phyloP scores from a whole-genome alignment of 164 flowering plant genomes.

The Stephania cephalantha region DNA sequence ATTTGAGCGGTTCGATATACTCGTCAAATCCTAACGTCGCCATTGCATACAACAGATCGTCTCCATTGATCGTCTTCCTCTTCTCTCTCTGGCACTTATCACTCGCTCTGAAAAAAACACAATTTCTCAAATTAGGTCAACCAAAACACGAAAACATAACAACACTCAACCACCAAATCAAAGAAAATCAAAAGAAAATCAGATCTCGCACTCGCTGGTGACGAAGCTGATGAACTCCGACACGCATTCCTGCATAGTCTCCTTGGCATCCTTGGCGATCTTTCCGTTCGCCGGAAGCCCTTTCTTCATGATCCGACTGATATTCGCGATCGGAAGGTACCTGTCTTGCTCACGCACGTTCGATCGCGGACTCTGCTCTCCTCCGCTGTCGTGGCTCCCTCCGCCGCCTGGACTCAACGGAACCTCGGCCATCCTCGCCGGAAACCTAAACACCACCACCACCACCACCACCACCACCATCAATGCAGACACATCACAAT shows the following conservation, averaged over 20 bases:
- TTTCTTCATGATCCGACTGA: constrained; percentile 79
- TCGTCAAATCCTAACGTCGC: constrained; percentile 67
- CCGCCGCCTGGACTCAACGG: constrained; percentile 60
- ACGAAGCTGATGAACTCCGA: constrained; percentile 72
- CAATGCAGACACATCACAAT: neutral
- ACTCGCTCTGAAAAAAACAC: constrained; percentile 43
- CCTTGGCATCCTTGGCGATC: constrained; percentile 77
- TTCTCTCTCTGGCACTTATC: constrained; percentile 72
- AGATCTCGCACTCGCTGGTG: constrained; percentile 61
- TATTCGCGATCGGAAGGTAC: constrained; percentile 71
- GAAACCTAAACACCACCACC: constrained; percentile 17
- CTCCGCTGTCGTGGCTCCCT: constrained; percentile 56
- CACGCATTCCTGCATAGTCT: constrained; percentile 75
- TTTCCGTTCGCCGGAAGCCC: constrained; percentile 71
- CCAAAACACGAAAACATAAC: neutral
- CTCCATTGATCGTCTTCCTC: constrained; percentile 73
- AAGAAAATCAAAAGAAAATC: neutral
- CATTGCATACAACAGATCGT: constrained; percentile 76
- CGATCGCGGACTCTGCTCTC: constrained; percentile 58
- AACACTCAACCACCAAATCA: neutral
- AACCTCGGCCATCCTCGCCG: constrained; percentile 35
- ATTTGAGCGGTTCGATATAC: constrained; percentile 60
- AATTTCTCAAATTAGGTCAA: neutral
- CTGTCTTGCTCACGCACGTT: constrained; percentile 65
- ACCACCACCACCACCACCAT: neutral